Base-by-base conservation (phyloP, 2,329 filamentous ascomycete genomes). In the Ophiosphaerella narmari region DNA sequence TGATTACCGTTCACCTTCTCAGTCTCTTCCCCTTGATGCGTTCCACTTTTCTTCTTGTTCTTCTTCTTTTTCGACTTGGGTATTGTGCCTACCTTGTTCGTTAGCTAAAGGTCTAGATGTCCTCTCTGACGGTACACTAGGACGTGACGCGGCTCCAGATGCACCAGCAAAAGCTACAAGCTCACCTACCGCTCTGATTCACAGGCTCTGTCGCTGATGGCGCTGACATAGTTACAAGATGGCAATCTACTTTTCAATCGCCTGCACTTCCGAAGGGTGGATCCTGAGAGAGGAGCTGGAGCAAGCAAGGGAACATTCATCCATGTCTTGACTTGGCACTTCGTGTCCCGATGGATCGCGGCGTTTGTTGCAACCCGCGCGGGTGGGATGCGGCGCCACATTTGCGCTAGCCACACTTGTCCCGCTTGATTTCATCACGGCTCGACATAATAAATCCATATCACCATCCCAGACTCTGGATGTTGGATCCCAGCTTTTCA, bases 11-110 rank as follows among this genome's bases (percentile, higher is more conserved):
- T 69, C 37, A 55, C 57, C 56, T 58, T 64, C 39, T 53, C 56
- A 14, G 46, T 40, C 39, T 70, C 69, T 18, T 70, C 67, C 14
- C 52, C 48, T 50, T 67, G 66, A 29, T 56, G 62, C 36, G 52
- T 59, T 42, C 18, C 48, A 62, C 35, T 42, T 59, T 74, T 74
- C 65, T 72, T 74, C 65, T 72, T 73, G 40, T 68, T 74, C 64
- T 69, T 73, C 67, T 72, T 74, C 62, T 74, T 74, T 43, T 72
- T 72, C 32, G 66, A 72, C 48, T 74, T 74, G 12, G 68, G 66
- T 4, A 63, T 43, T 29, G 62, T 51, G 23, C 65, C 71, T 73
- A 42, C 21, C 16, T 36, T 40, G 5, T 32, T 13, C 14, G 60
- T 70, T 46, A 71, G 66, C 50, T 32, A 16, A 7, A 4, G 9